phyloP scores from a whole-genome alignment of 768 basidiomycete genomes.

The Pulveroboletus sp. region DNA sequence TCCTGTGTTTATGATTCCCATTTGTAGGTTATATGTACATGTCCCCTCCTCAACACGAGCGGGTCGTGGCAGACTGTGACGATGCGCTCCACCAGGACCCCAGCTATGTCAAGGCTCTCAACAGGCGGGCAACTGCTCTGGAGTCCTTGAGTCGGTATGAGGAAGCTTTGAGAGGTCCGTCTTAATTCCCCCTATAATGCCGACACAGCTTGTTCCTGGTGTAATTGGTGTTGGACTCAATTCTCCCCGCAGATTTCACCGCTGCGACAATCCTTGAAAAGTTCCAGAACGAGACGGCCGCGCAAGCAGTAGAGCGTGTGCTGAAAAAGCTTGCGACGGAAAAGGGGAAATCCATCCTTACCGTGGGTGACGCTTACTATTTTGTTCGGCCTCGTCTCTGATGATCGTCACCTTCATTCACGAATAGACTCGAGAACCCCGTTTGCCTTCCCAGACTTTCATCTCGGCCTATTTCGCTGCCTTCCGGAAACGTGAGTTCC shows the following conservation, averaged over 20 bases:
- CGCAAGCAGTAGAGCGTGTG: slow-evolving; percentile 85
- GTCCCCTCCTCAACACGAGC: slow-evolving; percentile 75
- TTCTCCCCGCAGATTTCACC: slow-evolving; percentile 67
- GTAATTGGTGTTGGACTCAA: not conserved
- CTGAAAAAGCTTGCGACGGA: slow-evolving; percentile 74
- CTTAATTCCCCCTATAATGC: not conserved
- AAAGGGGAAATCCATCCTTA: slow-evolving; percentile 69
- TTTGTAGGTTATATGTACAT: slow-evolving; percentile 84
- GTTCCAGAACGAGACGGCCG: slow-evolving; percentile 78
- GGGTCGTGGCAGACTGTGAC: slow-evolving; percentile 85
- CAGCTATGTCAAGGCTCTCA: slow-evolving; percentile 85
- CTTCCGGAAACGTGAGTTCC: slow-evolving; percentile 75
- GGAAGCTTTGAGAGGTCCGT: slow-evolving; percentile 74
- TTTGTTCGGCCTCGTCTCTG: not conserved
- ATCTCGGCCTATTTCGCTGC: slow-evolving; percentile 95
- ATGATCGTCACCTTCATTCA: not conserved
- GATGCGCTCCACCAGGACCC: slow-evolving; percentile 78
- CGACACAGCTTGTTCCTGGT: not conserved
- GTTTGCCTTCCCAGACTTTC: slow-evolving; percentile 86
- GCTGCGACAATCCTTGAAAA: slow-evolving; percentile 94
- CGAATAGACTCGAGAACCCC: slow-evolving; percentile 59
- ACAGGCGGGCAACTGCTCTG: slow-evolving; percentile 81
- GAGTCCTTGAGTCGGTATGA: slow-evolving; percentile 72
- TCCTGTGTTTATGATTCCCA: not conserved
- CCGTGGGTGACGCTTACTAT: slow-evolving; percentile 37